These are phyloP conservation scores for Persicaria maculosa DNA, from an alignment of 148 eudicot genomes.

Conservation along the genomic window DNA sequence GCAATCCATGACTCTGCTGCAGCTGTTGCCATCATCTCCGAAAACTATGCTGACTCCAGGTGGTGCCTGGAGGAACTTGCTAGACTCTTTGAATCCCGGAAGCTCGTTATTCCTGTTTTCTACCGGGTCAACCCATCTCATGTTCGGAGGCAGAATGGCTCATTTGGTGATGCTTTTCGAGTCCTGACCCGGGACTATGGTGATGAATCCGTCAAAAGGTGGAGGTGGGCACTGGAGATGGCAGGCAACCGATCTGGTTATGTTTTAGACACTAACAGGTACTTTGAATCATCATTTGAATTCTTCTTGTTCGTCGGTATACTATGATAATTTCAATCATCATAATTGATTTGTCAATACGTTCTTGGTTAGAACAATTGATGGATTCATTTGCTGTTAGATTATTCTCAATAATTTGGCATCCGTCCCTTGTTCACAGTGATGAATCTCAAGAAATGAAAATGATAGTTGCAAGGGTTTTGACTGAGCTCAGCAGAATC, in stretches of 20 bases:
- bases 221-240: constrained; percentile 32
- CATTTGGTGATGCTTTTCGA: constrained; percentile 22
- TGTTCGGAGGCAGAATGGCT: constrained; percentile 35
- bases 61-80: constrained; percentile 47
- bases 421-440: constrained; percentile 14
- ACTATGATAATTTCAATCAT: not conserved
- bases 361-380: not conserved
- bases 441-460: constrained; percentile 28
- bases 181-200: not conserved
- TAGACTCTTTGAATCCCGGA: constrained; percentile 20
- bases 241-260: constrained; percentile 37
- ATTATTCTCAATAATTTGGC: not conserved
- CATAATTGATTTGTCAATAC: too few relatives aligned
- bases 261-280: not conserved
- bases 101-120: constrained; percentile 46
- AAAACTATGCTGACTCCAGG: constrained; percentile 33
- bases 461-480: constrained; percentile 33
- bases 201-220: constrained; percentile 15
- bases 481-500: constrained; percentile 32
- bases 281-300: not conserved
- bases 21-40: constrained; percentile 35
- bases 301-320: not conserved
- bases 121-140: constrained; percentile 37
- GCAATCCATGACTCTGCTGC: constrained; percentile 33
- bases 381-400: not conserved